Evolutionary conservation across 116 monocot genomes (phyloP).

Genomic region (Iris pallida): DNA sequence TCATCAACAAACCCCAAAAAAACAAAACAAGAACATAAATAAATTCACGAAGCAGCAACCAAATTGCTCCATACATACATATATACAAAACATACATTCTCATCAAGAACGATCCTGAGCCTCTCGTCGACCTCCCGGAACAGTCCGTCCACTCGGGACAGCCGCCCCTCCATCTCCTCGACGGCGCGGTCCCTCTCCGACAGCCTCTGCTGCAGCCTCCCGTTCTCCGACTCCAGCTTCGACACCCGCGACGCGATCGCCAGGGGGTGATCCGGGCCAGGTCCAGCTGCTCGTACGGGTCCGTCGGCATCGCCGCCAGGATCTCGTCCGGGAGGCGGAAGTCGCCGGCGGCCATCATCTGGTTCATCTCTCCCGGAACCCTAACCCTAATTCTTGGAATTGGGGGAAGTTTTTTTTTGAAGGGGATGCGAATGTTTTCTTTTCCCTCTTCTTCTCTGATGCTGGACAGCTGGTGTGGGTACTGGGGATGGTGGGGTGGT

Average conservation of each 20-base stretch:
- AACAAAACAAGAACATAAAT: neutral
- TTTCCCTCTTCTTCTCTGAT: no score
- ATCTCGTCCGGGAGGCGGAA: slow-evolving; percentile 73
- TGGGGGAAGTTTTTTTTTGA: no score
- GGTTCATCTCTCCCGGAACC: no score
- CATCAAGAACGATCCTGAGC: slow-evolving; percentile 47
- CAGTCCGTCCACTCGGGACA: slow-evolving; percentile 1
- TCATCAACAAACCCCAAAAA: neutral
- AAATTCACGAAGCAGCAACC: no score
- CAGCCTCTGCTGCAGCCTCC: slow-evolving; percentile 38
- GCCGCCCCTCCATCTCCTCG: slow-evolving; percentile 21
- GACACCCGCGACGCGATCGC: slow-evolving; percentile 88
- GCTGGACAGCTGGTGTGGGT: no score
- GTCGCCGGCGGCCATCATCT: slow-evolving; percentile 7
- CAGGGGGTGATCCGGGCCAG: slow-evolving; percentile 88
- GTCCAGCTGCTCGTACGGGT: slow-evolving; percentile 88
- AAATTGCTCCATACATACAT: no score
- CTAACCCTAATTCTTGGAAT: no score
- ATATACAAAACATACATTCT: slow-evolving; percentile 71
- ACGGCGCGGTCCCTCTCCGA: slow-evolving; percentile 61
- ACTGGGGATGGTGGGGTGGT: no score
- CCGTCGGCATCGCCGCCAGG: slow-evolving; percentile 72
- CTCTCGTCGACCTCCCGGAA: slow-evolving; percentile 30
- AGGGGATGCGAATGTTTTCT: no score
- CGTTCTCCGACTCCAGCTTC: slow-evolving; percentile 60